These are phyloP conservation scores for Lichtheimia ornata DNA, from an alignment of 371 early-diverging fungal genomes.

Conservation along the genomic window DNA sequence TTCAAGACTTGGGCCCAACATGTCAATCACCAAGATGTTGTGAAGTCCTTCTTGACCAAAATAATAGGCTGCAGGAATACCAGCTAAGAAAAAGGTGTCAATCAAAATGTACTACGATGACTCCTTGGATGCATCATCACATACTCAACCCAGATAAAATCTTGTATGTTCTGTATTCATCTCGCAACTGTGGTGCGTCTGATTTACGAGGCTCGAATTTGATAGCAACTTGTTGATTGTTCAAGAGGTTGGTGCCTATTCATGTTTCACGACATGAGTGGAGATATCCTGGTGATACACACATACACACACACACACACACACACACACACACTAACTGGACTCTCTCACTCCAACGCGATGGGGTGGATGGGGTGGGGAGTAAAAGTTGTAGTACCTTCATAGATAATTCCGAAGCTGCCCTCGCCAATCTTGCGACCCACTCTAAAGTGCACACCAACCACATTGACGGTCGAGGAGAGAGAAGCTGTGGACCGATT, in stretches of 20 bases:
- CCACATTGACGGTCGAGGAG: constrained; percentile 50
- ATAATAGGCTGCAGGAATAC: constrained; percentile 87
- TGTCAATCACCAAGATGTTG: constrained; percentile 93
- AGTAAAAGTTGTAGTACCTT: no score
- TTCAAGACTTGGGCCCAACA: constrained; percentile 93
- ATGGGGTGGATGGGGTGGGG: no score
- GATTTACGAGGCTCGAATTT: constrained; percentile 88
- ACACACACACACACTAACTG: no score
- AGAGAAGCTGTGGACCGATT: constrained; percentile 18
- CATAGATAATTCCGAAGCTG: constrained; percentile 94
- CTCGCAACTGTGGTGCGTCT: constrained; percentile 87
- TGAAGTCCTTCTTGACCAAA: constrained; percentile 94
- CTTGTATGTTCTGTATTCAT: constrained; percentile 86
- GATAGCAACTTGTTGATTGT: constrained; percentile 82
- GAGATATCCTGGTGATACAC: no score
- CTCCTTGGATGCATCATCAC: constrained; percentile 16
- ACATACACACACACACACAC: no score
- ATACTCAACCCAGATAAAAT: constrained; percentile 66
- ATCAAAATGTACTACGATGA: neutral
- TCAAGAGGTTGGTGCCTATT: constrained; percentile 60
- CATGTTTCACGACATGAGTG: neutral
- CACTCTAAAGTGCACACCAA: constrained; percentile 91
- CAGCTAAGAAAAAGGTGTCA: constrained; percentile 43
- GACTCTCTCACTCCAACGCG: neutral
- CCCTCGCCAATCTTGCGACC: constrained; percentile 96